Percentiles rank a stretch among this genome's conserved stretches.
phyloP scores from a whole-genome alignment of 208 protist genomes.

The Acanthamoeba culbertsoni region DNA sequence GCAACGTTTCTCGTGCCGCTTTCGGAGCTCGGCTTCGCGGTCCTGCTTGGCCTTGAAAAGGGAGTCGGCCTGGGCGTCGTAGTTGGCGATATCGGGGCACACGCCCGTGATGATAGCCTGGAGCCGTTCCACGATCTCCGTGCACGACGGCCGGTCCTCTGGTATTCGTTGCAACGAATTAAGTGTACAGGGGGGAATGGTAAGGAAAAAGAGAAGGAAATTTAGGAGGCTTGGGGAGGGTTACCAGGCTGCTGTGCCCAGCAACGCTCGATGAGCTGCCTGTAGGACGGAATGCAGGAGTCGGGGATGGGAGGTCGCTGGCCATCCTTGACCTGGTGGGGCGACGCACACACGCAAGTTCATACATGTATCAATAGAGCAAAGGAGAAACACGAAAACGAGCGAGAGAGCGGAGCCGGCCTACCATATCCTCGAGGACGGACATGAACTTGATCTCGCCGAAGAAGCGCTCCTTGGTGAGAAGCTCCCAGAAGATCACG shows the following conservation, averaged over 20 bases:
- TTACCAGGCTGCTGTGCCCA: neutral
- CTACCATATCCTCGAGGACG: constrained; percentile 26
- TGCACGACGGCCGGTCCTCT: constrained; percentile 12
- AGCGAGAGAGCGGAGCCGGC: neutral
- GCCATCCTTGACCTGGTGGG: neutral
- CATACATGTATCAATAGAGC: neutral
- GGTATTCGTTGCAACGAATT: no score
- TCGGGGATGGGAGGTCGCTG: constrained; percentile 7
- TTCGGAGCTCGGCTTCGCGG: neutral
- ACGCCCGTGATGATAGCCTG: neutral
- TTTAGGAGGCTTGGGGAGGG: neutral
- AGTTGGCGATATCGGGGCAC: neutral
- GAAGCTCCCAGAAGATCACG: constrained; percentile 56
- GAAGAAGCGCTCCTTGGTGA: constrained; percentile 38
- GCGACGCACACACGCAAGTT: neutral
- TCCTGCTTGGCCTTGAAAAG: neutral
- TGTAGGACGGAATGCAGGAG: neutral
- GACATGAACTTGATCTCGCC: constrained; percentile 20
- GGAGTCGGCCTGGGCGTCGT: neutral
- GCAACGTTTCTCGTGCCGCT: neutral
- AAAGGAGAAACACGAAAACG: neutral
- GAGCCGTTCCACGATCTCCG: constrained; percentile 23
- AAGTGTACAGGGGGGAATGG: neutral
- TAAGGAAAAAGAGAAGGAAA: no score
- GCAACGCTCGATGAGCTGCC: constrained; percentile 7